Evolutionary conservation across 179 eudicot genomes (phyloP).

Genomic region (Drosera spatulata): DNA sequence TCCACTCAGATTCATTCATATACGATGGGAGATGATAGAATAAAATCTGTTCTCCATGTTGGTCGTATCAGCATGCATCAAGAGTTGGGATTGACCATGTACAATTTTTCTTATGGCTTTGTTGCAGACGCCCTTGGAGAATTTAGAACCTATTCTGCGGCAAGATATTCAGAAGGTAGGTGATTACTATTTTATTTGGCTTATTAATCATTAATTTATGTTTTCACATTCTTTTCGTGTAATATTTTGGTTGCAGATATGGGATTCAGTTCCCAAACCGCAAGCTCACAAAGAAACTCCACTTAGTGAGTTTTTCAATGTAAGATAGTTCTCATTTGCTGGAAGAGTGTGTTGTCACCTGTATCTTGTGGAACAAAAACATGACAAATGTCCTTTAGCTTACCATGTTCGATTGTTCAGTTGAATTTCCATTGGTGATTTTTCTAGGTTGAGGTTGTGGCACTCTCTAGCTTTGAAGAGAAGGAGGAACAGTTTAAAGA

Average conservation of each 20-base stretch:
- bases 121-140: conserved; percentile 86
- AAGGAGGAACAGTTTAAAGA: conserved; percentile 91
- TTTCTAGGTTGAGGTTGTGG: conserved; percentile 88
- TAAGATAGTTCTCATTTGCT: conserved; percentile 23
- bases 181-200: not conserved
- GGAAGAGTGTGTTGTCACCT: no score
- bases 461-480: conserved; percentile 93
- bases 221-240: not conserved
- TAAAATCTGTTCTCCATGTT: no score
- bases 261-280: conserved; percentile 28
- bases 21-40: no score
- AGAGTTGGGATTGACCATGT: no score
- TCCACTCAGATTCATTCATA: not conserved
- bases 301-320: conserved; percentile 38
- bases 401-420: conserved; percentile 1
- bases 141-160: conserved; percentile 87
- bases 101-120: conserved; percentile 6
- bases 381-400: no score
- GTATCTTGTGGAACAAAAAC: no score
- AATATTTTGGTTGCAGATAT: conserved; percentile 42
- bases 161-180: conserved; percentile 90
- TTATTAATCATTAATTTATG: no score
- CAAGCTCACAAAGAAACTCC: no score
- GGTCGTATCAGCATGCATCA: no score
- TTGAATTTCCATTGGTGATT: conserved; percentile 8